Conservation (phyloP, 371 early-diverging fungal species). For the Vavraia culicis region DNA sequence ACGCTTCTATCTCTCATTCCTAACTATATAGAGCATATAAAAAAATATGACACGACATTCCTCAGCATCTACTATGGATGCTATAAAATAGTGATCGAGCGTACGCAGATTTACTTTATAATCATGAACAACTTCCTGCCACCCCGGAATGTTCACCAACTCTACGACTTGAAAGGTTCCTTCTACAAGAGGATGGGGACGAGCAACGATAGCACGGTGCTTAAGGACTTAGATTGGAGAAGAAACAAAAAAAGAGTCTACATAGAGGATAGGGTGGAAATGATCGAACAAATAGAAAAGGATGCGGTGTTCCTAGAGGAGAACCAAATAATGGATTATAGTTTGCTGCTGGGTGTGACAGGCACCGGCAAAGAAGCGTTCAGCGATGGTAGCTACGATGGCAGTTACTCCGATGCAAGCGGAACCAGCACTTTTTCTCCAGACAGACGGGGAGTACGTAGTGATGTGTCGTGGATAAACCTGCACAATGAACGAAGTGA, state of each 20-base stretch:
- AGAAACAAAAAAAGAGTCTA: constrained; percentile 4
- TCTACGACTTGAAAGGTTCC: constrained; percentile 36
- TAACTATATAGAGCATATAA: constrained; percentile 8
- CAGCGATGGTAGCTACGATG: not conserved
- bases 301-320: constrained; percentile 23
- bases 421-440: too few relatives aligned
- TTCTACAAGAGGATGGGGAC: constrained; percentile 8
- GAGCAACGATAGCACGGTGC: not conserved
- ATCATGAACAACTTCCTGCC: constrained; percentile 34
- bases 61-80: constrained; percentile 19
- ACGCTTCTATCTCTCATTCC: constrained; percentile 7
- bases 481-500: too few relatives aligned
- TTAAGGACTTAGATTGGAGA: constrained; percentile 21
- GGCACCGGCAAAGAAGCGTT: not conserved
- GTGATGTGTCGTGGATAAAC: too few relatives aligned
- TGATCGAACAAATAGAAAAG: constrained; percentile 15
- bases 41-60: constrained; percentile 7
- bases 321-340: constrained; percentile 35
- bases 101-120: constrained; percentile 9
- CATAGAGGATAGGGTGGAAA: not conserved
- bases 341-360: constrained; percentile 9
- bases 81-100: not conserved
- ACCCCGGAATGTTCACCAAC: not conserved
- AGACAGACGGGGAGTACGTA: too few relatives aligned
- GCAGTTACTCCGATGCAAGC: not conserved